Evolutionary conservation across 352 stramenopile genomes (phyloP).

Genomic region (Phytophthora pseudosyringae): DNA sequence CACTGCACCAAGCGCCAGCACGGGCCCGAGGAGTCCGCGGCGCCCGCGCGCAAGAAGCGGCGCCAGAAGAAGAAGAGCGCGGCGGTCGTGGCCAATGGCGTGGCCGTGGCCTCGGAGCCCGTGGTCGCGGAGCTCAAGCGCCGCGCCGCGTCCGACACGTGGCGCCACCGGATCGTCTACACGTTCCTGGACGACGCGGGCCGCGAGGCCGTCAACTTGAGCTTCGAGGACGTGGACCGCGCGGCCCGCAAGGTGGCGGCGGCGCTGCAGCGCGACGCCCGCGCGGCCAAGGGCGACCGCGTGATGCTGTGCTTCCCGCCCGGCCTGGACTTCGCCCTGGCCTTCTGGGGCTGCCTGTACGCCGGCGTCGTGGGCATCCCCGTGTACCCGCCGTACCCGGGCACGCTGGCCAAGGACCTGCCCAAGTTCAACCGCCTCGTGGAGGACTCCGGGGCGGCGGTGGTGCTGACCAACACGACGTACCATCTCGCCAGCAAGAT

Average conservation of each 20-base stretch:
- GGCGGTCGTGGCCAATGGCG: conserved; percentile 43
- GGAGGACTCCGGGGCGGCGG: conserved; percentile 62
- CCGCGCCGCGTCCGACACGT: conserved; percentile 43
- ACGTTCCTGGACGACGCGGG: conserved; percentile 81
- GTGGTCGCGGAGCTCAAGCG: conserved; percentile 62
- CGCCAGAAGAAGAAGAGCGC: conserved; percentile 34
- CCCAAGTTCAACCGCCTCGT: conserved; percentile 85
- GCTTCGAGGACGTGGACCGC: conserved; percentile 71
- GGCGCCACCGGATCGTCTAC: conserved; percentile 77
- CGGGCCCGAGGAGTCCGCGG: background rate
- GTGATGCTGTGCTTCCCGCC: conserved; percentile 83
- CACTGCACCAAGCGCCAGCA: conserved; percentile 42
- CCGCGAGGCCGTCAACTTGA: conserved; percentile 70
- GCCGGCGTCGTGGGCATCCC: conserved; percentile 74
- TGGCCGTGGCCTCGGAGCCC: conserved; percentile 41
- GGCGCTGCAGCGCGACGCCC: conserved; percentile 56
- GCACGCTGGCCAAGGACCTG: conserved; percentile 75
- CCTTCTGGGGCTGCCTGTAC: conserved; percentile 84
- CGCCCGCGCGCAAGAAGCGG: conserved; percentile 42
- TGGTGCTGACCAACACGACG: conserved; percentile 79
- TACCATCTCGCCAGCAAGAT: conserved; percentile 85
- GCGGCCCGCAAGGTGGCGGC: conserved; percentile 69
- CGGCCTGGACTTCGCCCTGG: conserved; percentile 76
- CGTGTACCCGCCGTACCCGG: conserved; percentile 80
- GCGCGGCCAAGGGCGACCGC: conserved; percentile 66